Base-by-base conservation (phyloP, 192 early-diverging fungal genomes). In the Chytriomyces hyalinus region DNA sequence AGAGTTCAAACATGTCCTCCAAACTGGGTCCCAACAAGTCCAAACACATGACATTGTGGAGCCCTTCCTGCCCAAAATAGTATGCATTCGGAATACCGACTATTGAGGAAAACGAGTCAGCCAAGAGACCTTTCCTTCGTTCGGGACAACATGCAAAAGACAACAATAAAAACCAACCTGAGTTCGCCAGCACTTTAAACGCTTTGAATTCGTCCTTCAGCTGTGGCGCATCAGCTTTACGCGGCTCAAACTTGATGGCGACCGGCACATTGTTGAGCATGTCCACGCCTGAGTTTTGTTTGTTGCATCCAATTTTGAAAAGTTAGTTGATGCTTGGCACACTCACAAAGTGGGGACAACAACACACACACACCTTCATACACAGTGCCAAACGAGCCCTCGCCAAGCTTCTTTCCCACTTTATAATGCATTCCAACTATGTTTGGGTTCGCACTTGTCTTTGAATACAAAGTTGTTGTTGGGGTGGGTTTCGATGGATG, bases 221-320 rank as follows among this genome's bases (percentile, higher is more conserved):
- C 86, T 99, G 97, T 17, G 97, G 97, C 20, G 97, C 96, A 73
- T 99, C 97, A 49, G 92, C 93, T 85, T 99, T 99, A 73, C 96
- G 87, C 72, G 94, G 93, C 85, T 99, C 94, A 84, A 99, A 99
- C 86, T 99, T 99, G 83, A 99, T 98, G 61, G 96, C 97, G 10
- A 97, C 92, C 65, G 92, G 94, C 78, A 91, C 89, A 81, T 96
- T 97, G 81, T 93, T 94, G 45, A 96, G 70, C 72, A 98, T 84
- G 80, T 98, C 94, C 72, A 89, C 85, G 43, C 94, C 92, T 95
- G 76, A 47, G 69, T 49, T 65, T 36, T 36, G 1, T 36, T 36
- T 36, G 36, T 36, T 36, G 36, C 36, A 57, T 20, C 13, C 15
- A 57, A 57, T 13, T n/a, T 20, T n/a, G 53, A 20, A 57, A 13